phyloP scores from a whole-genome alignment of 208 protist species.

The Balamuthia mandrillaris region DNA sequence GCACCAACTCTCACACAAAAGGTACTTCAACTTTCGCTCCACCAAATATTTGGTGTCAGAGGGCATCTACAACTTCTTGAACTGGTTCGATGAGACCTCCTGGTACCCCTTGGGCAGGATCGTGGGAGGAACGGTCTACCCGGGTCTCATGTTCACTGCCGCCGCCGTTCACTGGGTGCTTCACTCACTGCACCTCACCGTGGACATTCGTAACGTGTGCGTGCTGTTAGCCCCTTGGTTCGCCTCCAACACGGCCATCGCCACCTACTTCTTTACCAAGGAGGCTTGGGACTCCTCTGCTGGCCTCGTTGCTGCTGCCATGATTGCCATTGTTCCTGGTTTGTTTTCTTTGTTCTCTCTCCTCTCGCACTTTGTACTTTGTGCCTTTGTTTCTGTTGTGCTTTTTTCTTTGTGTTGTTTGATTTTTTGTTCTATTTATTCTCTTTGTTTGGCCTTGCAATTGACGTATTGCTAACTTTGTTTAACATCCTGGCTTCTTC shows the following conservation, averaged over 20 bases:
- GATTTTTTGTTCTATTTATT: neutral
- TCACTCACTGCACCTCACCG: conserved; percentile 77
- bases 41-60: conserved; percentile 82
- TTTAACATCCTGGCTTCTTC: neutral
- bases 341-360: conserved; percentile 39
- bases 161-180: conserved; percentile 82
- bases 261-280: conserved; percentile 80
- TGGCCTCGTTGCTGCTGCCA: conserved; percentile 78
- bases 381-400: neutral
- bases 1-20: neutral
- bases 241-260: conserved; percentile 81
- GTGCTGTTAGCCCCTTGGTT: conserved; percentile 91
- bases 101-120: conserved; percentile 97
- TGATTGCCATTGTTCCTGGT: conserved; percentile 82
- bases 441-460: too few species aligned
- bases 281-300: conserved; percentile 75
- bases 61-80: conserved; percentile 92
- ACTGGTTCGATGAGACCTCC: conserved; percentile 96
- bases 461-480: neutral
- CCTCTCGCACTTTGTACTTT: conserved; percentile 59
- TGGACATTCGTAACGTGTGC: conserved; percentile 93
- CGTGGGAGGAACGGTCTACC: conserved; percentile 95
- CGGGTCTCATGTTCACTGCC: conserved; percentile 94
- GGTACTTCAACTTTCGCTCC: conserved; percentile 84
- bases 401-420: neutral